Base-by-base conservation (phyloP, 495 filamentous ascomycete species). In the Aspergillus bertholletiae region DNA sequence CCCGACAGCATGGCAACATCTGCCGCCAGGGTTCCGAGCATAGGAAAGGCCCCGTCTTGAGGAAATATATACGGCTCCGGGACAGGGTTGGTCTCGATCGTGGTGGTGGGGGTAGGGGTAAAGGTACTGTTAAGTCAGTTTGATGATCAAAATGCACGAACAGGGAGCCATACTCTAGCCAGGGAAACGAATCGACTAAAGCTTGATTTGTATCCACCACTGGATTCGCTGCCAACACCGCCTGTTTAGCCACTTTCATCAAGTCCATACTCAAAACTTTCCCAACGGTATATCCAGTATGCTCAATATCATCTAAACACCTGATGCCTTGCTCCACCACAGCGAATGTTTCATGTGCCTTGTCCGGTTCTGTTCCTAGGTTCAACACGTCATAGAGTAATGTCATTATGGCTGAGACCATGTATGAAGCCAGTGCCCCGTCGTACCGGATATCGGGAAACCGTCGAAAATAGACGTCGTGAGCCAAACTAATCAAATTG, bases 241-340 rank as follows among this genome's bases (percentile, higher is more conserved):
- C 55, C n/a, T 52, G 41, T 23, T 53, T 57, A 21, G 55, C 55
- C 7, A 51, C 37, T 34, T 52, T 57, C 55, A 57, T 57, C 28
- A 57, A n/a, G 39, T 57, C 55, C 55, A 57, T 40, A 17, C 55
- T 52, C 2, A 57, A 6, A 5, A 48, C 55, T 24, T 57, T 57
- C 2, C 55, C 55, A 1, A 47, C 35, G 1, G 49, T 57, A 23
- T 51, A 48, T 17, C 55, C 55, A 0, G 49, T 39, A 18, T 47
- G 55, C 24, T 57, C 55, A n/a, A 57, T 48, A 21, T 57, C 49
- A 41, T 57, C 55, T 1, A 57, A 32, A 23, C 55, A 57, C 20
- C 48, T 28, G 18, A 57, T 57, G 28, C 48, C 55, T 7, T 28
- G 30, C 27, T 57, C 55, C 7, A 57, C 49, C 8, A 53, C 48